Percentiles rank a stretch among this genome's conserved stretches.
Evolutionary conservation across 345 rosid species (phyloP).

Genomic region (Turnera subulata): DNA sequence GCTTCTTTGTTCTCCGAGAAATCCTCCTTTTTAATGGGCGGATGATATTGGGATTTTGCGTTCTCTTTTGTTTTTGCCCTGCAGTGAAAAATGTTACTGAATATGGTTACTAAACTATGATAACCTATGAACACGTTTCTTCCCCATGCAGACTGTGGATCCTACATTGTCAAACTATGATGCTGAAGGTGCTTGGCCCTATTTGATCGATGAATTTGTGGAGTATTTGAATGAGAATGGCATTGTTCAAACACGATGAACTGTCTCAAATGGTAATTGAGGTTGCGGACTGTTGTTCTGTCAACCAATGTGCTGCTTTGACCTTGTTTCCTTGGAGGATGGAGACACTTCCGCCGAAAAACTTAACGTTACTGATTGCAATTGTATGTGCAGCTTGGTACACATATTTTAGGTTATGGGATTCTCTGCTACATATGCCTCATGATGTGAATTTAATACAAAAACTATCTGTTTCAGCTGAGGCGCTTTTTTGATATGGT

Average conservation of each 20-base stretch:
- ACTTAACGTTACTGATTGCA: too few relatives aligned
- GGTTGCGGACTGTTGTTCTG: background rate
- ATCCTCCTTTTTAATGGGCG: too few relatives aligned
- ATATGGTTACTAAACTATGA: too few relatives aligned
- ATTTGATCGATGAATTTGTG: conserved; percentile 94
- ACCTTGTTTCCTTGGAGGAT: background rate
- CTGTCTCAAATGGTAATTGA: background rate
- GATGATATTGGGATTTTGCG: too few relatives aligned
- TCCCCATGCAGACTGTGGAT: conserved; percentile 43
- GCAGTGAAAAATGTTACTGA: too few relatives aligned
- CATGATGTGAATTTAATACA: background rate
- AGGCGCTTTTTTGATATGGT: too few relatives aligned
- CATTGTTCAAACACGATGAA: conserved; percentile 33
- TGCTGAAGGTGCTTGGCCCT: conserved; percentile 98
- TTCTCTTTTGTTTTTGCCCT: too few relatives aligned
- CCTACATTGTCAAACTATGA: conserved; percentile 66
- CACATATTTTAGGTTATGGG: background rate
- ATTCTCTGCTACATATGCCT: background rate
- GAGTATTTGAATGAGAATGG: conserved; percentile 75
- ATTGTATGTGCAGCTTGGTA: background rate
- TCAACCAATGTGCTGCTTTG: background rate
- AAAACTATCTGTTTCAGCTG: background rate
- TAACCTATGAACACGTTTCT: too few relatives aligned
- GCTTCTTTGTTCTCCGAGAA: too few relatives aligned
- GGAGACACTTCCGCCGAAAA: background rate